phyloP scores from a whole-genome alignment of 2,329 filamentous ascomycete genomes.

The Akanthomyces uredinophilus region DNA sequence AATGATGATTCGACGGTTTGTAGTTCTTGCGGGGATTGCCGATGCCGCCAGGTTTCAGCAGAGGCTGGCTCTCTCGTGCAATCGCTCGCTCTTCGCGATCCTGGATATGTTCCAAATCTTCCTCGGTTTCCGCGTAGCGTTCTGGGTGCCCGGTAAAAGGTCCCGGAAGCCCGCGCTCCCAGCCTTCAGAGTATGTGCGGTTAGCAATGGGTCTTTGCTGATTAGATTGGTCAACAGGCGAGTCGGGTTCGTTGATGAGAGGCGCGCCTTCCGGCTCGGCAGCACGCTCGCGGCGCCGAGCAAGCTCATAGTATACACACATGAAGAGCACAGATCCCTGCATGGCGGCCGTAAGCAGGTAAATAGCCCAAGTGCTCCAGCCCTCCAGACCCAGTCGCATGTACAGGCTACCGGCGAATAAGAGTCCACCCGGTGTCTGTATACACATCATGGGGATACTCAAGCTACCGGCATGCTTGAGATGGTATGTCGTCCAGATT shows the following conservation, averaged over 20 bases:
- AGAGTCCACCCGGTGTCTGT: constrained; percentile 85
- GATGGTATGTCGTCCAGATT: constrained; percentile 81
- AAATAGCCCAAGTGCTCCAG: constrained; percentile 95
- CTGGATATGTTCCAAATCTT: constrained; percentile 45
- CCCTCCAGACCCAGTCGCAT: constrained; percentile 72
- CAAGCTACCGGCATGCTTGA: constrained; percentile 83
- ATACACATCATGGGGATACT: constrained; percentile 98
- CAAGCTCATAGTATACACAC: constrained; percentile 71
- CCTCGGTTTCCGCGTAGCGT: constrained; percentile 46
- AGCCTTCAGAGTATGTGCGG: constrained; percentile 45
- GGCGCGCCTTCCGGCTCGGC: constrained; percentile 17
- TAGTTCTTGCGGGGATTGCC: constrained; percentile 41
- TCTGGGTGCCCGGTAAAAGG: constrained; percentile 49
- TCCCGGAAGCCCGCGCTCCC: constrained; percentile 46
- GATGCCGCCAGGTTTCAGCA: constrained; percentile 46
- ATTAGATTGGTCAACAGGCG: constrained; percentile 23
- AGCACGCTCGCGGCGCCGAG: constrained; percentile 32
- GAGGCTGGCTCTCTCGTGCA: constrained; percentile 44
- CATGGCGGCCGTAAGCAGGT: constrained; percentile 77
- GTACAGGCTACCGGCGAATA: constrained; percentile 83
- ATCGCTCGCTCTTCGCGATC: constrained; percentile 48
- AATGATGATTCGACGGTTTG: constrained; percentile 21
- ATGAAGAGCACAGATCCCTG: constrained; percentile 77
- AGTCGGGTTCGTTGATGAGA: constrained; percentile 24
- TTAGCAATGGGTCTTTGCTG: constrained; percentile 34